Evolutionary conservation across 371 early-diverging fungal genomes (phyloP), one percentile per base, ranked within the genome.

Genomic region (Mortierella sp.): DNA sequence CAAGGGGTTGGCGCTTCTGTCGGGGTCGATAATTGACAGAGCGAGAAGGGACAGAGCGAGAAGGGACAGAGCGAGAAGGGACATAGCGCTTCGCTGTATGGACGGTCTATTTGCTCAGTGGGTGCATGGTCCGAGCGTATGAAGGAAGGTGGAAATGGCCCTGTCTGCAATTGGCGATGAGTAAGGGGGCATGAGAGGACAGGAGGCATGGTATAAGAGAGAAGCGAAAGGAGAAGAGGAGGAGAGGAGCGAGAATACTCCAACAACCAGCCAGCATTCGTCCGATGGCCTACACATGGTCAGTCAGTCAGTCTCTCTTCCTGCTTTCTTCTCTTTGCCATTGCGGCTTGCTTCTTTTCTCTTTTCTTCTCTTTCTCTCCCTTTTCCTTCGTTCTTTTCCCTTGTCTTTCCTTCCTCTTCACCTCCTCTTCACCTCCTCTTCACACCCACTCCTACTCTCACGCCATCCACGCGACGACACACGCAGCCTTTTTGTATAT

Each of bases 261-360:
- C 19, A 64, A 34, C 24, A 34, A 19, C 6, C 64, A 21, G 34
- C 31, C 37, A 64, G 24, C 64, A 64, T 64, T 37, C 64, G 64
- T 64, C 64, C 37, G 64, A 37, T 64, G 64, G 64, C 19, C 37
- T 64, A 21, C 64, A 64, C 64, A 64, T 64, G 64, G 34, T 37
- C 64, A 31, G 31, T 31, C 54, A n/a, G 54, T 54, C 54, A n/a
- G 54, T 54, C 54, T n/a, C 54, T 21, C 19, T 24, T 26, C 16
- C 59, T 31, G 14, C 26, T 28, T 79, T 54, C 1, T 50, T 16
- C 71, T 74, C 40, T 53, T 71, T 57, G 57, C 19, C 76, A 71
- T 50, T 16, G 50, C 13, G 48, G 14, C 59, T 59, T 31, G 13
- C 70, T 51, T 44, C 19, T 74, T 44, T 69, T 55, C 28, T 34